Evolutionary conservation across 2,329 filamentous ascomycete genomes (phyloP).

Genomic region (Trichoderma asperellum): DNA sequence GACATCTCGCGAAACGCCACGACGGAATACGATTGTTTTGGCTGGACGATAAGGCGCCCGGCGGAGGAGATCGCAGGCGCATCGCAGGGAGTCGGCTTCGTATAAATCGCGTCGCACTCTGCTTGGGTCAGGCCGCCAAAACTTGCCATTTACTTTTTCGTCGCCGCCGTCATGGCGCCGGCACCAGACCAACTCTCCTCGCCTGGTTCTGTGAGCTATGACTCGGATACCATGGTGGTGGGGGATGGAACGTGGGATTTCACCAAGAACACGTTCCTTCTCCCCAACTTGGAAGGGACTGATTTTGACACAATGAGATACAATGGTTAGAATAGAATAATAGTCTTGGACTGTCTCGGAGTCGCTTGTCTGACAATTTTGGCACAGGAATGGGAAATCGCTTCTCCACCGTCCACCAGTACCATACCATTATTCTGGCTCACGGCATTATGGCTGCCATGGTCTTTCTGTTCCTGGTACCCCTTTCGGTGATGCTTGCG

Average conservation of each 20-base stretch:
- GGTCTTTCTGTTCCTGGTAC: conserved; percentile 74
- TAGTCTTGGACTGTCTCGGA: not conserved
- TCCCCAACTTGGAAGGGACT: conserved; percentile 75
- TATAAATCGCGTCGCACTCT: not conserved
- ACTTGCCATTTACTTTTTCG: conserved; percentile 25
- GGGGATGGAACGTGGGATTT: conserved; percentile 86
- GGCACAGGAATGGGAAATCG: conserved; percentile 78
- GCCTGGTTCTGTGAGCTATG: conserved; percentile 73
- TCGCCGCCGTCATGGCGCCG: conserved; percentile 63
- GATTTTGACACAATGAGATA: conserved; percentile 84
- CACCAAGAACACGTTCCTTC: conserved; percentile 73
- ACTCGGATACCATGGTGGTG: conserved; percentile 73
- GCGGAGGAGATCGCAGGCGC: not conserved
- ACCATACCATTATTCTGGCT: conserved; percentile 70
- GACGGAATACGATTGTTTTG: not conserved
- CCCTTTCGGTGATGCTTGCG: conserved; percentile 72
- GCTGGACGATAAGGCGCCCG: not conserved
- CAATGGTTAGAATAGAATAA: conserved; percentile 62
- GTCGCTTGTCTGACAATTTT: conserved; percentile 30
- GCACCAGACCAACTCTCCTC: conserved; percentile 64
- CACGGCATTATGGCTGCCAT: conserved; percentile 75
- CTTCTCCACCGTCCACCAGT: conserved; percentile 69
- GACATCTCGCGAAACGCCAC: not conserved
- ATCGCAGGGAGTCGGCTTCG: not conserved
- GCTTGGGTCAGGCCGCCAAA: not conserved